Percentiles rank a stretch among this genome's conserved stretches.
These are phyloP conservation scores for Lophium mytilinum DNA, from an alignment of 495 filamentous ascomycete genomes.

Conservation along the genomic window DNA sequence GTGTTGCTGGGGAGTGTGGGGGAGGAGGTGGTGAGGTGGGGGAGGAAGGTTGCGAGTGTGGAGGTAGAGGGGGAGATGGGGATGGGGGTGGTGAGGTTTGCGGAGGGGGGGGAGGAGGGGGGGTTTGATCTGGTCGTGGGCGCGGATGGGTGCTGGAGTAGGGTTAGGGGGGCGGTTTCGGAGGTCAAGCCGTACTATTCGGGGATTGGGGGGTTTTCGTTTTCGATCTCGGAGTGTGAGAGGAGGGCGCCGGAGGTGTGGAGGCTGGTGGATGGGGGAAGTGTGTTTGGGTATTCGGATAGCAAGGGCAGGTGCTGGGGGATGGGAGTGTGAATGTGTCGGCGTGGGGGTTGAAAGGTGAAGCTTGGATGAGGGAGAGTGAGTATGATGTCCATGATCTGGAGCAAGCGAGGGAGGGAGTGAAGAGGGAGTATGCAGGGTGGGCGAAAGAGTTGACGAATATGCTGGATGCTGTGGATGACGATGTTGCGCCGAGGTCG, in stretches of 20 bases:
- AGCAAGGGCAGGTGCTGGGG: conserved; percentile 40
- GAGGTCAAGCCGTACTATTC: conserved; percentile 43
- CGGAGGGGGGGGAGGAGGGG: conserved; percentile 22
- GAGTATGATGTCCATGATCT: conserved; percentile 25
- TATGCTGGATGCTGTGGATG: conserved; percentile 5
- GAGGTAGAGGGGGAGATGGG: conserved; percentile 3
- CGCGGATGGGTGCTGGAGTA: conserved; percentile 55
- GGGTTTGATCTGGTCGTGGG: conserved; percentile 50
- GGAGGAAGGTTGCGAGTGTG: conserved; percentile 10
- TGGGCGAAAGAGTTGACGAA: conserved; percentile 14
- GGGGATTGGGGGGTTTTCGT: conserved; percentile 32
- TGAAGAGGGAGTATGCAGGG: conserved; percentile 23
- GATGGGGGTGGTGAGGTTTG: conserved; percentile 13
- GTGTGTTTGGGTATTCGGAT: conserved; percentile 38
- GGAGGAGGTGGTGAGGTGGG: conserved; percentile 9
- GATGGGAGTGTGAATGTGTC: conserved; percentile 40
- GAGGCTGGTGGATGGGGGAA: conserved; percentile 39
- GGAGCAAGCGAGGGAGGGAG: background rate
- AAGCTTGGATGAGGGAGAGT: conserved; percentile 34
- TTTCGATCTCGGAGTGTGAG: conserved; percentile 24
- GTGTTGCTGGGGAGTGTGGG: conserved; percentile 14
- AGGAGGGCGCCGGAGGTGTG: conserved; percentile 29
- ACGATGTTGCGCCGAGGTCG: conserved; percentile 9
- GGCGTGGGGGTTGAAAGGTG: conserved; percentile 22
- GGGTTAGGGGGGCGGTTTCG: conserved; percentile 42